A percentile compares a stretch with the other conserved stretches of the same genome.
phyloP scores from a whole-genome alignment of 805 yeast genomes.

The Lipomyces yamanashiensis region DNA sequence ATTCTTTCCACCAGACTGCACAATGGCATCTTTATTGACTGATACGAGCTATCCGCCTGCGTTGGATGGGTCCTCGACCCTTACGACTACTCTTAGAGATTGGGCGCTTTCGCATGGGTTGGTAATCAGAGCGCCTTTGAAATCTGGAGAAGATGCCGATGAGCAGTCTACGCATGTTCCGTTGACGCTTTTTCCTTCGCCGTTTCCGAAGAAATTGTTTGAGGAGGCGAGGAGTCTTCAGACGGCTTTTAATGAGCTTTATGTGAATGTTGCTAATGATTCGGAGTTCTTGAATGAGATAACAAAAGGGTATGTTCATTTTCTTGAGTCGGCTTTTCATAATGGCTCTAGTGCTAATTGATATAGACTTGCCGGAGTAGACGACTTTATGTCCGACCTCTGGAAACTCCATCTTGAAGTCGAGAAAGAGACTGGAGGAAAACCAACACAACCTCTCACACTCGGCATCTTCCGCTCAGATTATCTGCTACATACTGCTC shows the following conservation, averaged over 20 bases:
- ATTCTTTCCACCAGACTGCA: not conserved
- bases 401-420: slow-evolving; percentile 57
- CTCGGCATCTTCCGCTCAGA: slow-evolving; percentile 90
- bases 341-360: not conserved
- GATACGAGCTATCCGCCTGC: slow-evolving; percentile 26
- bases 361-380: slow-evolving; percentile 60
- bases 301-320: slow-evolving; percentile 49
- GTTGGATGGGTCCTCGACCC: slow-evolving; percentile 2
- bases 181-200: slow-evolving; percentile 87
- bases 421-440: slow-evolving; percentile 54
- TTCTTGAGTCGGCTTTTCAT: not conserved
- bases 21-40: slow-evolving; percentile 13
- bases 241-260: slow-evolving; percentile 69
- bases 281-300: slow-evolving; percentile 66
- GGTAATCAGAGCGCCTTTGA: slow-evolving; percentile 27
- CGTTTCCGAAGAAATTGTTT: slow-evolving; percentile 73
- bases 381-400: slow-evolving; percentile 80
- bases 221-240: slow-evolving; percentile 70
- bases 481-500: slow-evolving; percentile 68
- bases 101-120: slow-evolving; percentile 39
- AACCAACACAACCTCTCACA: slow-evolving; percentile 64
- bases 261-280: slow-evolving; percentile 65
- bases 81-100: slow-evolving; percentile 31
- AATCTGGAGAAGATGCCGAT: slow-evolving; percentile 53
- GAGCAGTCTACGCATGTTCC: slow-evolving; percentile 74